Evolutionary conservation across 768 basidiomycete species (phyloP), one percentile per base, ranked within the genome.

Genomic region (Leccinum rimulosum): DNA sequence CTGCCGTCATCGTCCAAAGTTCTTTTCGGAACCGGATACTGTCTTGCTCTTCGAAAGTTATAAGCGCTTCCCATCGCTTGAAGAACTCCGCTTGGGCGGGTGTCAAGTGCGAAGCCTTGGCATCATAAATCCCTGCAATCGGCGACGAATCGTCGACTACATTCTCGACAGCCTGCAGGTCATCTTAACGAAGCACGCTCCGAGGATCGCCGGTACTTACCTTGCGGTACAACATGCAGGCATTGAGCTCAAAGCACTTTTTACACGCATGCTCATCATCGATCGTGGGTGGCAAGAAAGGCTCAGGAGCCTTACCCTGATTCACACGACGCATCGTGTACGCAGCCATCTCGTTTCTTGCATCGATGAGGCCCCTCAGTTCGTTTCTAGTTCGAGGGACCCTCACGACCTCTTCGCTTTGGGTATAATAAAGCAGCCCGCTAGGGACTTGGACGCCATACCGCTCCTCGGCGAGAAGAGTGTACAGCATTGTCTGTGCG

Each of bases 401-500:
- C 10, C 86, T 80, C 9, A 94, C 84, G 47, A 97, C 86, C 60
- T 93, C 87, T 60, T 94, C 91, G 64, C 84, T 87, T 72, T 97
- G 95, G 1, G 95, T 95, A 70, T 99, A 99, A 68, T 93, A 98
- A 33, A 99, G 79, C 49, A 99, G 76, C 14, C 97, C 97, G 7
- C 87, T 84, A 1, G 85, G 81, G 9, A 97, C 85, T 22, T 88
- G 82, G 6, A 84, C 82, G 6, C 87, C 92, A 67, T 98, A 98
- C n/a, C 96, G 84, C 70, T 98, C 95, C 40, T 85, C 84, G 65
- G 94, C 85, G 1, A 99, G 80, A 5, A 98, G 77, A 1, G 94
- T 96, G 71, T 99, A 99, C 4, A 99, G 76, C 88, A 98, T 95
- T 1, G 97, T 99, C 74, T 99, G 97, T 0, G 97, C 97, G 38